Evolutionary conservation across 228 moss, liverwort and hornwort genomes (phyloP).

Genomic region (Sphagnum fallax): DNA sequence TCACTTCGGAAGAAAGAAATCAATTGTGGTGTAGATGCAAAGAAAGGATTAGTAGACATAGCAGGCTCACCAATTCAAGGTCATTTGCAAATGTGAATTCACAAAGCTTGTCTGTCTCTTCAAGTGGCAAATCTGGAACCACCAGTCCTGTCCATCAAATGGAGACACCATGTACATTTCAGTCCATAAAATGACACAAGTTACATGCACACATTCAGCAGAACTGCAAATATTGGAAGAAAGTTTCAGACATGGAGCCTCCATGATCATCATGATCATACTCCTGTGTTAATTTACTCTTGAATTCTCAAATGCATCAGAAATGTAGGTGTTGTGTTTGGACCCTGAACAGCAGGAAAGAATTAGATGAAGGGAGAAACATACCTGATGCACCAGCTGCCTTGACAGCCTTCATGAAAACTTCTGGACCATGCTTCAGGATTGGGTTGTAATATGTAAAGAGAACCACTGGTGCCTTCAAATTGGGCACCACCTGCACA

Average conservation of each 20-base stretch:
- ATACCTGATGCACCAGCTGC: conserved; percentile 67
- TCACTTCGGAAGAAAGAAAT: too few species aligned
- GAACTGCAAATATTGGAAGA: too few species aligned
- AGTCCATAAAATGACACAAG: too few species aligned
- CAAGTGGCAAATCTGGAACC: conserved; percentile 77
- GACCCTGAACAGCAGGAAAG: too few species aligned
- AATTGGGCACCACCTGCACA: conserved; percentile 42
- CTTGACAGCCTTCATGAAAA: conserved; percentile 57
- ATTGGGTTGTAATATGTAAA: conserved; percentile 83
- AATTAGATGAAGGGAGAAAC: too few species aligned
- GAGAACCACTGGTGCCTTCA: conserved; percentile 67
- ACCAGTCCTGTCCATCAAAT: conserved; percentile 42
- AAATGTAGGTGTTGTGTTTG: not conserved
- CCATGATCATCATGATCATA: not conserved
- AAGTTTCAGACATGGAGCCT: not conserved
- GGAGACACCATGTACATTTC: too few species aligned
- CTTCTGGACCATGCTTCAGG: conserved; percentile 47
- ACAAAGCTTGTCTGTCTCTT: conserved; percentile 56
- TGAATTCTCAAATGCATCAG: not conserved
- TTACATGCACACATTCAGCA: too few species aligned
- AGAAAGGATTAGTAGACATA: not conserved
- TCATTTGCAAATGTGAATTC: conserved; percentile 35
- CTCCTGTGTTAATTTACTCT: not conserved
- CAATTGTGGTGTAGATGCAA: not conserved
- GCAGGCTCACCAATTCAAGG: conserved; percentile 45